Evolutionary conservation across 139 green algal genomes (phyloP).

Genomic region (Chlorella sp.): DNA sequence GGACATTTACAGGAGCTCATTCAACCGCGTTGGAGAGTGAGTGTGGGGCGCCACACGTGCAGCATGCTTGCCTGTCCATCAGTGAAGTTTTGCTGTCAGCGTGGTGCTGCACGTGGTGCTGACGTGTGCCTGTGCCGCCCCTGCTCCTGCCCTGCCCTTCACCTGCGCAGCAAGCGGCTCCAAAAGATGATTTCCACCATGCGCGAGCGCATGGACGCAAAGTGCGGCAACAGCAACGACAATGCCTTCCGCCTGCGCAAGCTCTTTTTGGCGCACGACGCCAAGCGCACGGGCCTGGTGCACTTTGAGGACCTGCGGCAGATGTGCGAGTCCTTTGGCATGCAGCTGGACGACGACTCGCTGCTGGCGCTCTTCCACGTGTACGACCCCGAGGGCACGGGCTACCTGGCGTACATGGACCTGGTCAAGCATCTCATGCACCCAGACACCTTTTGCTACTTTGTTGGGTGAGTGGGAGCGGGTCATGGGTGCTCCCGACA

Average conservation of each 20-base stretch:
- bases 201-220: slow-evolving; percentile 67
- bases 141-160: neutral
- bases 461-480: slow-evolving; percentile 4
- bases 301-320: slow-evolving; percentile 68
- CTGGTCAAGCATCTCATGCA: slow-evolving; percentile 52
- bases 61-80: neutral
- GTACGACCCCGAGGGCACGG: slow-evolving; percentile 50
- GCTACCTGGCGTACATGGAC: slow-evolving; percentile 54
- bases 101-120: too few relatives aligned
- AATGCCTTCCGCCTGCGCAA: slow-evolving; percentile 76
- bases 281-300: slow-evolving; percentile 48
- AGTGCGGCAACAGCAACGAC: slow-evolving; percentile 67
- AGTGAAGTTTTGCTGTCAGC: too few relatives aligned
- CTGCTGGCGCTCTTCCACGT: slow-evolving; percentile 62
- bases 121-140: too few relatives aligned
- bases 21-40: slow-evolving; percentile 69
- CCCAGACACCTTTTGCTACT: slow-evolving; percentile 39
- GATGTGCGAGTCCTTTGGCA: slow-evolving; percentile 13
- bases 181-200: slow-evolving; percentile 70
- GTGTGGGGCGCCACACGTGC: too few relatives aligned
- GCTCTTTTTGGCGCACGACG: slow-evolving; percentile 78
- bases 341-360: slow-evolving; percentile 73
- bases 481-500: too few relatives aligned
- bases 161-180: slow-evolving; percentile 53
- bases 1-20: slow-evolving; percentile 54